Evolutionary conservation across 108 stramenopile genomes (phyloP).

Genomic region (Fragilariopsis cylindrus): DNA sequence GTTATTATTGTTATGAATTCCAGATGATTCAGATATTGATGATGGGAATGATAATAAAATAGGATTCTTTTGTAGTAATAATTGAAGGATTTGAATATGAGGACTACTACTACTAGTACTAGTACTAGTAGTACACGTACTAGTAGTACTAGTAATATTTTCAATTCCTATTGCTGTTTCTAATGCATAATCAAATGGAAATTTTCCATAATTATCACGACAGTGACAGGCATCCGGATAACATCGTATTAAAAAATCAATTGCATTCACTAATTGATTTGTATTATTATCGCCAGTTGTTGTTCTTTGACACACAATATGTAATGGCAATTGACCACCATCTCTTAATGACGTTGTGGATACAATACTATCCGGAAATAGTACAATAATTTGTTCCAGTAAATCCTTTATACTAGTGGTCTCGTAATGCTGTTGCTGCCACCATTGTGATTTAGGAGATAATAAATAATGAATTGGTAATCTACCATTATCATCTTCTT

Average conservation of each 20-base stretch:
- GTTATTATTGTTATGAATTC: too few relatives aligned
- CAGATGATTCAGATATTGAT: too few relatives aligned
- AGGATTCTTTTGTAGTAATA: conserved; percentile 15
- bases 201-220: conserved; percentile 27
- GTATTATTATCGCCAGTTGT: too few relatives aligned
- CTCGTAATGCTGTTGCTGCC: too few relatives aligned
- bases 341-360: background rate
- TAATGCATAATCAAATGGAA: conserved; percentile 36
- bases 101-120: too few relatives aligned
- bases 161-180: background rate
- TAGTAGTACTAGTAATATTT: background rate
- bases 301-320: conserved; percentile 21
- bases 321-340: conserved; percentile 26
- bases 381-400: conserved; percentile 6
- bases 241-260: conserved; percentile 10
- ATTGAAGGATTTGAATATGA: background rate
- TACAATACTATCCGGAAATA: conserved; percentile 8
- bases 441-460: background rate
- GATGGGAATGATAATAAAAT: background rate
- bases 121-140: too few relatives aligned
- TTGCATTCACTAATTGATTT: background rate
- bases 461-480: conserved; percentile 34
- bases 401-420: background rate
- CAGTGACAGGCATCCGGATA: conserved; percentile 25
- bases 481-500: conserved; percentile 32